phyloP scores from a whole-genome alignment of 805 yeast species.

The Schwanniomyces polymorphus region DNA sequence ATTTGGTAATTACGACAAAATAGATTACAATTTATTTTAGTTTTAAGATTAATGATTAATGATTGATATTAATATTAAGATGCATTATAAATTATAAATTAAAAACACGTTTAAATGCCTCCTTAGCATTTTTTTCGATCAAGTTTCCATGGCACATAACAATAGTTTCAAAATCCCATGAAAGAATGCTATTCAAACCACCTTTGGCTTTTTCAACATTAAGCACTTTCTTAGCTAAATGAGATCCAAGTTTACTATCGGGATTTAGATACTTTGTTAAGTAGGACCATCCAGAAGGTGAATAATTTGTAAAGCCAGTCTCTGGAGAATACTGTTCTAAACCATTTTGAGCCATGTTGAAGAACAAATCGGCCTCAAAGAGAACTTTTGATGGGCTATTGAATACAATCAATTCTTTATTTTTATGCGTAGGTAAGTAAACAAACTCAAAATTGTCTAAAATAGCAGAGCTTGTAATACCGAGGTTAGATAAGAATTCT shows the following conservation, averaged over 20 bases:
- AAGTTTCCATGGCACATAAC: constrained; percentile 64
- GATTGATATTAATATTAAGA: too few relatives aligned
- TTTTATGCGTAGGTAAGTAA: constrained; percentile 55
- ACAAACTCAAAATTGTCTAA: constrained; percentile 51
- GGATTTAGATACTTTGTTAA: constrained; percentile 43
- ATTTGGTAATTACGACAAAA: too few relatives aligned
- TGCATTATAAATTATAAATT: background rate
- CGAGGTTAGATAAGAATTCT: constrained; percentile 23
- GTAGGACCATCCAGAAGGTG: constrained; percentile 46
- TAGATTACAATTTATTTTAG: background rate
- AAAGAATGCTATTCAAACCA: constrained; percentile 27
- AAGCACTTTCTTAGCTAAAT: constrained; percentile 22
- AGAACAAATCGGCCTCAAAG: constrained; percentile 60
- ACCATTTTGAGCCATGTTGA: constrained; percentile 41
- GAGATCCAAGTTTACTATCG: constrained; percentile 34
- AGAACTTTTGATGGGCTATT: constrained; percentile 49
- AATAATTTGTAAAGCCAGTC: constrained; percentile 33
- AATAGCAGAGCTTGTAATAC: constrained; percentile 38
- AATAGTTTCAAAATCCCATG: constrained; percentile 50
- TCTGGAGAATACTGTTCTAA: constrained; percentile 44
- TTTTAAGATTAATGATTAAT: too few relatives aligned
- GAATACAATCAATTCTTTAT: constrained; percentile 56
- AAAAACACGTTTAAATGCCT: constrained; percentile 20
- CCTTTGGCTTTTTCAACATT: constrained; percentile 12
- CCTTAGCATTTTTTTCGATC: constrained; percentile 39